These are phyloP conservation scores for Magnusiomyces suaveolens DNA, from an alignment of 1,139 yeast species.

Conservation along the genomic window DNA sequence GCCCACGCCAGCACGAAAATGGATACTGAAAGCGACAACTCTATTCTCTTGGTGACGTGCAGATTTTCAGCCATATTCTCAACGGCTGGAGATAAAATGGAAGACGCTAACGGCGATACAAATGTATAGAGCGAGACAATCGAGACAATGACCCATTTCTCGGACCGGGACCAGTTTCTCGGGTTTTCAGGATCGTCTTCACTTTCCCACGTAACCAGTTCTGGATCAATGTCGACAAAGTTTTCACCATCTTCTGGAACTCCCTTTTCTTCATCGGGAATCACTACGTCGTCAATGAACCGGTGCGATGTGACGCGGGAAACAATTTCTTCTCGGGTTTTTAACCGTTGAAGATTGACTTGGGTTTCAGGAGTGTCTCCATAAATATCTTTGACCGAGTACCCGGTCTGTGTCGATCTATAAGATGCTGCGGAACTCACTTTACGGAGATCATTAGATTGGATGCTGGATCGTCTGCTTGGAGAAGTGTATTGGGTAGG, in stretches of 20 bases:
- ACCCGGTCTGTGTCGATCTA: background rate
- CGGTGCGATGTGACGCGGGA: background rate
- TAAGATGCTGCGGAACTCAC: background rate
- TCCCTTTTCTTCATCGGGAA: slow-evolving; percentile 10
- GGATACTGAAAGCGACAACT: slow-evolving; percentile 49
- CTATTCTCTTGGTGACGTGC: slow-evolving; percentile 34
- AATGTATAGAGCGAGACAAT: slow-evolving; percentile 41
- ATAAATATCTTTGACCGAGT: slow-evolving; percentile 9
- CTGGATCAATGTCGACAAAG: slow-evolving; percentile 47
- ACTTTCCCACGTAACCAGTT: slow-evolving; percentile 41
- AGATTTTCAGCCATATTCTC: slow-evolving; percentile 42
- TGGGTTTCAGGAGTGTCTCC: slow-evolving; percentile 8
- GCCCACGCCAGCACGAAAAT: slow-evolving; percentile 62
- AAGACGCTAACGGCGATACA: slow-evolving; percentile 45
- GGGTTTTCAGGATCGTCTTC: slow-evolving; percentile 50
- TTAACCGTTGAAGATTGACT: slow-evolving; percentile 6
- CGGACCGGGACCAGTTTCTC: slow-evolving; percentile 28
- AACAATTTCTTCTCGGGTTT: slow-evolving; percentile 3
- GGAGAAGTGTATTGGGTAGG: background rate
- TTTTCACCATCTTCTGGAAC: slow-evolving; percentile 37
- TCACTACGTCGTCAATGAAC: slow-evolving; percentile 11
- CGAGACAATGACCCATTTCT: slow-evolving; percentile 47
- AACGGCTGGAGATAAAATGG: slow-evolving; percentile 48
- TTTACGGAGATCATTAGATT: background rate
- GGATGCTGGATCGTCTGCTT: background rate